Evolutionary conservation across 1,284 basidiomycete genomes (phyloP).

Genomic region (Ustilago esculenta): DNA sequence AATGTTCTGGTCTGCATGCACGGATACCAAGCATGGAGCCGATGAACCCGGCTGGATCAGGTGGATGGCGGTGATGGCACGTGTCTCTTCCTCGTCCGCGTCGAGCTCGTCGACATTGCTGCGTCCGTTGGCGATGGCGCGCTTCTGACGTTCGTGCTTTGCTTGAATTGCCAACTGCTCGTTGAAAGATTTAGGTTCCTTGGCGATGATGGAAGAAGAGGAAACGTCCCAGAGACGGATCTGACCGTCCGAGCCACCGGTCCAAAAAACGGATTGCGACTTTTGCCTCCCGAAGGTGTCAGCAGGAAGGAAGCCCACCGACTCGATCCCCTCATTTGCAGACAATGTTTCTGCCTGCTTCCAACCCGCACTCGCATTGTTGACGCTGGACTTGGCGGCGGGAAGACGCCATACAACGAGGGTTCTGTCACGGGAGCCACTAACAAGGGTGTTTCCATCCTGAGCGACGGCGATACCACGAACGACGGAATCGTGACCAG

Average conservation of each 20-base stretch:
- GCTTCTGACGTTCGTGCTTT: constrained; percentile 1
- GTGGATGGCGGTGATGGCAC: constrained; percentile 58
- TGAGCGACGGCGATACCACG: constrained; percentile 53
- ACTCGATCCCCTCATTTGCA: constrained; percentile 61
- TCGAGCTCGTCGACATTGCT: constrained; percentile 10
- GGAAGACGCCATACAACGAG: constrained; percentile 52
- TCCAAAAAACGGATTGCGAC: constrained; percentile 41
- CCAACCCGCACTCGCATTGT: constrained; percentile 30
- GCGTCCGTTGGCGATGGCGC: constrained; percentile 8
- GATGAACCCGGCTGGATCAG: constrained; percentile 5
- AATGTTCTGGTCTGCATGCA: constrained; percentile 97
- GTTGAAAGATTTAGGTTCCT: constrained; percentile 31
- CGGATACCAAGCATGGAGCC: constrained; percentile 71
- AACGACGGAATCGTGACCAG: constrained; percentile 62
- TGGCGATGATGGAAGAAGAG: constrained; percentile 31
- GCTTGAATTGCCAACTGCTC: constrained; percentile 17
- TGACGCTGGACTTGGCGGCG: background rate
- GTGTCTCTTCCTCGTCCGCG: constrained; percentile 50
- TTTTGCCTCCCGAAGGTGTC: constrained; percentile 72
- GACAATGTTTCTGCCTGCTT: constrained; percentile 54
- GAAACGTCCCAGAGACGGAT: constrained; percentile 56
- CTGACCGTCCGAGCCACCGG: constrained; percentile 54
- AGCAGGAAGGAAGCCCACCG: constrained; percentile 50
- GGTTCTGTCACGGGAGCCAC: constrained; percentile 57
- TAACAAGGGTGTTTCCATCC: constrained; percentile 53